Percentiles rank a stretch among this genome's conserved stretches.
These are phyloP conservation scores for Secale cereale DNA, from an alignment of 176 grass and related monocot species.

Conservation along the genomic window DNA sequence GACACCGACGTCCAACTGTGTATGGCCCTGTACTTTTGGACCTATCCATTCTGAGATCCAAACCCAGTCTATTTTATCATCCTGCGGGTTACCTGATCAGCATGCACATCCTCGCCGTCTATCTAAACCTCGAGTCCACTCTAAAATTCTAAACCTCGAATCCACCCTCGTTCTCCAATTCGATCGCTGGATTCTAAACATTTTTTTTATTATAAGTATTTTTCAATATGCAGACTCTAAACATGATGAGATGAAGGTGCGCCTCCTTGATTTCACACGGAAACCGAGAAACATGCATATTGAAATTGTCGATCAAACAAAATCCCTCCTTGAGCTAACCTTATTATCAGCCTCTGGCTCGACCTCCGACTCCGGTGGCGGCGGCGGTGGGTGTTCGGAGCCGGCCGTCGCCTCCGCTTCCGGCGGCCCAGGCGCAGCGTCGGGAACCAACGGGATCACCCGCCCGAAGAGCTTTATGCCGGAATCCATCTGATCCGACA, in stretches of 20 bases:
- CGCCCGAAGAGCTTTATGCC: conserved; percentile 90
- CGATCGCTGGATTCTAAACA: neutral
- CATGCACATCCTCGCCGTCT: too few species aligned
- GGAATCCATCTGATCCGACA: conserved; percentile 70
- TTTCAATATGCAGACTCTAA: neutral
- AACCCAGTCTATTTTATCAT: neutral
- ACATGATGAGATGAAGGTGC: neutral
- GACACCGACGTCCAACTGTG: neutral
- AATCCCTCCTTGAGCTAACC: conserved; percentile 26
- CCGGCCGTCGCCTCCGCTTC: conserved; percentile 21
- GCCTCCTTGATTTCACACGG: neutral
- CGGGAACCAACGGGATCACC: conserved; percentile 53
- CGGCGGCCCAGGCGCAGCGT: neutral
- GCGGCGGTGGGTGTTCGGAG: neutral
- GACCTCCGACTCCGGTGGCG: neutral
- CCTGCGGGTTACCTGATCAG: neutral
- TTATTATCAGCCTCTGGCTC: conserved; percentile 18
- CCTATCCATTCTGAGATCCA: conserved; percentile 21
- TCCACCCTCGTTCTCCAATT: neutral
- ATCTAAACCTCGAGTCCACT: neutral
- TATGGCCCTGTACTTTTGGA: neutral
- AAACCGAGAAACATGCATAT: neutral
- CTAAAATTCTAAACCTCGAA: neutral
- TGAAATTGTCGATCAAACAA: neutral
- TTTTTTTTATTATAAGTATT: neutral